Evolutionary conservation across 371 early-diverging fungal genomes (phyloP).

Genomic region (Mucor lusitanicus): DNA sequence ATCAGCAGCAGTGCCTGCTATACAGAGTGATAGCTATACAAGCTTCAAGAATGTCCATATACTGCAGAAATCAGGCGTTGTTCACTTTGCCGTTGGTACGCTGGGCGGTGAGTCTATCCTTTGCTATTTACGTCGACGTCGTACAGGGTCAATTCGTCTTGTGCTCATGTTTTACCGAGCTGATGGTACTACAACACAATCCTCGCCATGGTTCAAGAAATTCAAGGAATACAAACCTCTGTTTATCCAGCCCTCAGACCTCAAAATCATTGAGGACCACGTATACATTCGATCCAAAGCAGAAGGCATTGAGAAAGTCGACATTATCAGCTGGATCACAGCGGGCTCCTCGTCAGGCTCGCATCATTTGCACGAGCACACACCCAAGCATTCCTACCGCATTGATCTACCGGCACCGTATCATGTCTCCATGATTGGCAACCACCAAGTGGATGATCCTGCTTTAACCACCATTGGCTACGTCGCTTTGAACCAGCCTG

Average conservation of each 20-base stretch:
- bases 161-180: constrained; percentile 17
- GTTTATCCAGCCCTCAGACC: constrained; percentile 12
- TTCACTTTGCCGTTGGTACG: constrained; percentile 21
- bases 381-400: constrained; percentile 3
- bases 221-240: constrained; percentile 20
- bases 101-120: constrained; percentile 15
- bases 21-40: not conserved
- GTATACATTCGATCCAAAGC: constrained; percentile 13
- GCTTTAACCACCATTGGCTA: constrained; percentile 9
- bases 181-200: not conserved
- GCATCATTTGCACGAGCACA: not conserved
- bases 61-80: constrained; percentile 16
- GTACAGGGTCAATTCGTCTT: constrained; percentile 20
- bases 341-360: not conserved
- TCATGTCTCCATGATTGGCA: not conserved
- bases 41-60: constrained; percentile 7
- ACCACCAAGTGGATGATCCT: constrained; percentile 5
- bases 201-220: constrained; percentile 11
- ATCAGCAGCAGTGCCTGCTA: not conserved
- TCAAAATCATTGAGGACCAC: constrained; percentile 13
- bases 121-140: constrained; percentile 20
- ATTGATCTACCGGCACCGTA: constrained; percentile 6
- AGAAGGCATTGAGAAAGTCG: constrained; percentile 18
- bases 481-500: constrained; percentile 10
- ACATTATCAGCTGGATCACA: constrained; percentile 13